Conservation (phyloP, 1,139 yeast genomes). For the Pichia sp. region DNA sequence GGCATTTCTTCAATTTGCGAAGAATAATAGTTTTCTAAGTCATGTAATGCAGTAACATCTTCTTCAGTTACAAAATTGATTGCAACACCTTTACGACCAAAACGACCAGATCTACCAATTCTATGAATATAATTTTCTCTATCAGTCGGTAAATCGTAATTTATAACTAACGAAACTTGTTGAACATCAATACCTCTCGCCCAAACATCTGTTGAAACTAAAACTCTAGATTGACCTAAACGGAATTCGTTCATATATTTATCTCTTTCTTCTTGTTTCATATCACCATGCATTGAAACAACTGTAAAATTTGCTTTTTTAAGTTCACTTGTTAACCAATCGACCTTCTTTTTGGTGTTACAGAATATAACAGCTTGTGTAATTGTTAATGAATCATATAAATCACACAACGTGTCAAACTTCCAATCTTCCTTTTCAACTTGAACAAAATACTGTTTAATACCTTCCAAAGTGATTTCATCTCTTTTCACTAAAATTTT, state of each 20-base stretch:
- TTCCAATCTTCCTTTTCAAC: slow-evolving; percentile 95
- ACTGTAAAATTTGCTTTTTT: slow-evolving; percentile 79
- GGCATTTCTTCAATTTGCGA: slow-evolving; percentile 88
- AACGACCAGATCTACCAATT: slow-evolving; percentile 97
- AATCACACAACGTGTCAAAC: slow-evolving; percentile 86
- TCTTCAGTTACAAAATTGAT: slow-evolving; percentile 76
- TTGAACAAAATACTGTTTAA: slow-evolving; percentile 78
- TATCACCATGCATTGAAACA: slow-evolving; percentile 93
- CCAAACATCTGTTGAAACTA: slow-evolving; percentile 95
- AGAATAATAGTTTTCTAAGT: slow-evolving; percentile 70
- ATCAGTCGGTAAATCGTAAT: slow-evolving; percentile 82
- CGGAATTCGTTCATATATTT: slow-evolving; percentile 82
- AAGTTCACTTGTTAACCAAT: slow-evolving; percentile 81
- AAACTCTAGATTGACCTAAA: slow-evolving; percentile 69
- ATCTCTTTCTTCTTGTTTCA: slow-evolving; percentile 92
- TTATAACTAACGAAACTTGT: slow-evolving; percentile 90
- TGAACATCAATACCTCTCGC: slow-evolving; percentile 98
- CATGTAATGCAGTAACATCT: slow-evolving; percentile 55
- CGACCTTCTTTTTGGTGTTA: slow-evolving; percentile 86
- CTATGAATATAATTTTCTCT: slow-evolving; percentile 89
- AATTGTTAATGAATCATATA: slow-evolving; percentile 88
- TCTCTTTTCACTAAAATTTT: slow-evolving; percentile 87
- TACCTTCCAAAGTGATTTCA: slow-evolving; percentile 82
- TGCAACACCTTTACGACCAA: slow-evolving; percentile 94
- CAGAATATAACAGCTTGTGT: slow-evolving; percentile 96